A percentile compares a stretch with the other conserved stretches of the same genome.
These are phyloP conservation scores for Microsporum ferrugineum DNA, from an alignment of 2,329 filamentous ascomycete species.

Conservation along the genomic window DNA sequence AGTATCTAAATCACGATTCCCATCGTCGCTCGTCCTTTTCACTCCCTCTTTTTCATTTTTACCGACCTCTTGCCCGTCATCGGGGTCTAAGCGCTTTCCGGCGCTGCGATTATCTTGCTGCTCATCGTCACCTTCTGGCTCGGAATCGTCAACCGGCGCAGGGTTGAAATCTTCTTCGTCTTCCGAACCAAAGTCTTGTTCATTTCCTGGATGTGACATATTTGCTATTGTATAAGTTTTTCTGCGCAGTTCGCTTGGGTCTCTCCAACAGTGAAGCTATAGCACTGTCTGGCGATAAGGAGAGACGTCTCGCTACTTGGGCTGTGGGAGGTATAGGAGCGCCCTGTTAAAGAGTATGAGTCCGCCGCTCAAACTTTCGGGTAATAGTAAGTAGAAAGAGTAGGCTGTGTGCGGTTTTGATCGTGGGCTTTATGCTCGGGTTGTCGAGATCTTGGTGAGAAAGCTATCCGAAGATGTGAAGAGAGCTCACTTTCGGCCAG, in stretches of 20 bases:
- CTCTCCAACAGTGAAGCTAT: neutral
- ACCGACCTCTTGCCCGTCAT: conserved; percentile 33
- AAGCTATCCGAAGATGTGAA: neutral
- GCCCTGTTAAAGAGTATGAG: neutral
- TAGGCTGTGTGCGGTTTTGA: neutral
- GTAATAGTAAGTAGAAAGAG: neutral
- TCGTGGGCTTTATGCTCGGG: neutral
- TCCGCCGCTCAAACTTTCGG: neutral
- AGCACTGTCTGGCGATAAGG: neutral
- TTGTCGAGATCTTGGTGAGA: neutral
- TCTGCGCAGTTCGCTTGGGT: neutral
- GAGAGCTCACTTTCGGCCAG: conserved; percentile 3
- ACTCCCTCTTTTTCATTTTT: conserved; percentile 40
- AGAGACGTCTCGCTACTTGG: neutral
- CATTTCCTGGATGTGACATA: conserved; percentile 26
- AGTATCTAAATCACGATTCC: conserved; percentile 50
- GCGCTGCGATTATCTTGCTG: conserved; percentile 16
- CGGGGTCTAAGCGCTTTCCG: conserved; percentile 14
- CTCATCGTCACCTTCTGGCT: conserved; percentile 49
- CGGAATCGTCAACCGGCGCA: conserved; percentile 58
- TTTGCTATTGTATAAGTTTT: conserved; percentile 6
- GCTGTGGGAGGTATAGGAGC: neutral
- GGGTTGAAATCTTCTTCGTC: conserved; percentile 87
- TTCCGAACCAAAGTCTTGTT: conserved; percentile 44
- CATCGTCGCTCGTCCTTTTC: conserved; percentile 35